A percentile compares a stretch with the other conserved stretches of the same genome.
Conservation (phyloP, 2,329 filamentous ascomycete species). For the Fusarium graminum region DNA sequence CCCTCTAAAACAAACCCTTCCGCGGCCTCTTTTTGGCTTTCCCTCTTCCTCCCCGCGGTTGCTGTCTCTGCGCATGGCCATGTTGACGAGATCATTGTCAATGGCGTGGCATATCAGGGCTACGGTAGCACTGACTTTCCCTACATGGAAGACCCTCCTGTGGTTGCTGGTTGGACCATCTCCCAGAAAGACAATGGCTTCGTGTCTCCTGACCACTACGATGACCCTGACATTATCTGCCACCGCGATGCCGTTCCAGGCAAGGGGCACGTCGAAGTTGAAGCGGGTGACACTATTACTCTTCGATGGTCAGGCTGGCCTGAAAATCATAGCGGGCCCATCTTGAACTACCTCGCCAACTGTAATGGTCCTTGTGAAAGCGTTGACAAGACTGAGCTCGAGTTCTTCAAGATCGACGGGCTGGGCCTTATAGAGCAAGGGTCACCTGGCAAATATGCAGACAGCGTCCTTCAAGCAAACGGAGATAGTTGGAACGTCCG, state of each 20-base stretch:
- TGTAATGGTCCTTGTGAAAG: constrained; percentile 58
- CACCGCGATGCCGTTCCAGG: constrained; percentile 59
- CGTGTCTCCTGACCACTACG: constrained; percentile 61
- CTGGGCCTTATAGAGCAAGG: constrained; percentile 56
- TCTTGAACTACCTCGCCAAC: constrained; percentile 62
- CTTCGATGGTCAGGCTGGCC: constrained; percentile 65
- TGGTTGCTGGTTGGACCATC: constrained; percentile 57
- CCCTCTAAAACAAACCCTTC: constrained; percentile 16
- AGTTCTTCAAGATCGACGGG: constrained; percentile 63
- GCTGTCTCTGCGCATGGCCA: constrained; percentile 57
- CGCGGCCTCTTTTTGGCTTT: constrained; percentile 22
- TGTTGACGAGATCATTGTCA: constrained; percentile 58
- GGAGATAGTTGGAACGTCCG: constrained; percentile 65
- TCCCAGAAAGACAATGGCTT: constrained; percentile 60
- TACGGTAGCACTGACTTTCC: constrained; percentile 56
- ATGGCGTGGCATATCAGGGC: constrained; percentile 58
- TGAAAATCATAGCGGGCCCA: constrained; percentile 61
- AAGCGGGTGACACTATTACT: constrained; percentile 61
- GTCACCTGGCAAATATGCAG: constrained; percentile 56
- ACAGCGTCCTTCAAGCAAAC: constrained; percentile 61
- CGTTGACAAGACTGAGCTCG: constrained; percentile 57
- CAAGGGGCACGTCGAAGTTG: constrained; percentile 56
- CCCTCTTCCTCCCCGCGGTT: constrained; percentile 24
- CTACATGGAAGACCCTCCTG: constrained; percentile 55
- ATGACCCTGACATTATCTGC: constrained; percentile 62